Evolutionary conservation across 176 grass and related monocot species (phyloP).

Genomic region (Musa schizocarpa): DNA sequence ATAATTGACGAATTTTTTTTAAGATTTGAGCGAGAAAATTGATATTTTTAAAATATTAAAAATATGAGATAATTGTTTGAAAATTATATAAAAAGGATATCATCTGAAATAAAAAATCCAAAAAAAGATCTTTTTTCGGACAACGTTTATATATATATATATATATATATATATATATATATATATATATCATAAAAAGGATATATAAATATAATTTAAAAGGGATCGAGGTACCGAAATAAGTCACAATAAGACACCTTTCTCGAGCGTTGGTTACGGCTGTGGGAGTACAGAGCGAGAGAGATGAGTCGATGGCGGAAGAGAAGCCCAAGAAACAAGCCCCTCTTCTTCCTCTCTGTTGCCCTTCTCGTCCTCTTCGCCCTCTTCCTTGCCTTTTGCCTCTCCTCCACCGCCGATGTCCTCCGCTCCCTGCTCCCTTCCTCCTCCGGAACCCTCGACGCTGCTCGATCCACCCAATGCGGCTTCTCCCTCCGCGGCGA

Average conservation of each 20-base stretch:
- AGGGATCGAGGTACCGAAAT: background rate
- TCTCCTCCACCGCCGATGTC: conserved; percentile 36
- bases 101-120: too few relatives aligned
- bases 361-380: conserved; percentile 34
- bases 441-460: background rate
- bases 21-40: too few relatives aligned
- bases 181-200: too few relatives aligned
- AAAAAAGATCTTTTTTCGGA: too few relatives aligned
- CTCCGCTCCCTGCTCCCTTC: conserved; percentile 33
- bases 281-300: conserved; percentile 7
- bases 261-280: conserved; percentile 14
- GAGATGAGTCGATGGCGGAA: conserved; percentile 50
- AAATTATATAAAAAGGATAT: too few relatives aligned
- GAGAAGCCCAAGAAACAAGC: conserved; percentile 34
- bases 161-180: too few relatives aligned
- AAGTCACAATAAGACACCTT: background rate
- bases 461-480: conserved; percentile 6
- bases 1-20: too few relatives aligned
- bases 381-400: conserved; percentile 23
- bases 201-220: too few relatives aligned
- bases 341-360: conserved; percentile 26
- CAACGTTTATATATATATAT: too few relatives aligned
- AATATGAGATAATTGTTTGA: too few relatives aligned
- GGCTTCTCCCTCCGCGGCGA: conserved; percentile 31
- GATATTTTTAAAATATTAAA: too few relatives aligned